A percentile compares a stretch with the other conserved stretches of the same genome.
These are phyloP conservation scores for Lablab purpureus DNA, from an alignment of 306 rosid species.

Conservation along the genomic window DNA sequence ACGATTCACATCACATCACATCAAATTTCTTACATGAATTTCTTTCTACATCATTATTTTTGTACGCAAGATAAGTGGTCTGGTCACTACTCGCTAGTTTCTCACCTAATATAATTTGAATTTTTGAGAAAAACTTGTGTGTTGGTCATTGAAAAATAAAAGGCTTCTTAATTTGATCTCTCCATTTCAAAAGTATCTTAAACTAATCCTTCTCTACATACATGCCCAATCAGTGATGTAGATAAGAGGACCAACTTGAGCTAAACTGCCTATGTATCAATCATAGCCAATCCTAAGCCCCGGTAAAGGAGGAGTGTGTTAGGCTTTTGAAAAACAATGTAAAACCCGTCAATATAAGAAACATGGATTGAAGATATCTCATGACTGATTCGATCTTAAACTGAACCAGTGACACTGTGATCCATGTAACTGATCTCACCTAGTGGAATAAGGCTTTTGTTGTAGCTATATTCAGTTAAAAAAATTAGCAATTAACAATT, in stretches of 20 bases:
- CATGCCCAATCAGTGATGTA: not conserved
- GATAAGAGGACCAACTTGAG: not conserved
- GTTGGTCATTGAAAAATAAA: constrained; percentile 20
- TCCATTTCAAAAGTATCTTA: constrained; percentile 24
- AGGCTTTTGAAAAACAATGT: not conserved
- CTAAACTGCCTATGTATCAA: not conserved
- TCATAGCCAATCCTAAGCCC: not conserved
- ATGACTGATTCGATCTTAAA: not conserved
- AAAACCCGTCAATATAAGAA: not conserved
- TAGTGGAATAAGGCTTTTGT: not conserved
- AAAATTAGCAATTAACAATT: not conserved
- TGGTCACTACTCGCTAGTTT: not conserved
- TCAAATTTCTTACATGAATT: constrained; percentile 32
- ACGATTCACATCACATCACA: not conserved
- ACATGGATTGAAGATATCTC: not conserved
- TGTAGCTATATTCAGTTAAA: not conserved
- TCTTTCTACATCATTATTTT: not conserved
- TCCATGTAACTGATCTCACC: not conserved
- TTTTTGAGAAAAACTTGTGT: not conserved
- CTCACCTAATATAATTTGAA: constrained; percentile 2
- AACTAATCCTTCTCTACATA: constrained; percentile 14
- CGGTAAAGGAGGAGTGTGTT: not conserved
- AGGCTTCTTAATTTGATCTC: constrained; percentile 22
- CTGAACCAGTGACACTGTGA: not conserved
- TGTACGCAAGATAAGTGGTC: not conserved